These are phyloP conservation scores for Hylodesmum podocarpum DNA, from an alignment of 306 rosid genomes.

Conservation along the genomic window DNA sequence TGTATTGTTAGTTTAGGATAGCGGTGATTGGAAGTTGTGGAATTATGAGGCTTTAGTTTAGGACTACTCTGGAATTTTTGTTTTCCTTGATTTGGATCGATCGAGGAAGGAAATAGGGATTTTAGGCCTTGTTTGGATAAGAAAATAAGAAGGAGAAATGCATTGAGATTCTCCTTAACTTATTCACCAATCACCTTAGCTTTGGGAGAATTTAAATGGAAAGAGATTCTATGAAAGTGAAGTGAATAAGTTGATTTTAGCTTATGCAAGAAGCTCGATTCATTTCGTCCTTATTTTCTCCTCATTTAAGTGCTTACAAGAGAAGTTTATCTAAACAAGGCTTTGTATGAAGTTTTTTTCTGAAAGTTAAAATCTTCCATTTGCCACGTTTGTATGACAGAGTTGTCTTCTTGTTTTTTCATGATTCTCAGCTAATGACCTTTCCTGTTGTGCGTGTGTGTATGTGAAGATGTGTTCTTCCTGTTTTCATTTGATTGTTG, in stretches of 20 bases:
- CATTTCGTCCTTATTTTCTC: no score
- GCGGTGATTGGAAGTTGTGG: not conserved
- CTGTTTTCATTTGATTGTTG: not conserved
- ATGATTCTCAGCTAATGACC: not conserved
- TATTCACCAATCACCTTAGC: no score
- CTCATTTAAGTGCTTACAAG: no score
- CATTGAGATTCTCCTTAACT: no score
- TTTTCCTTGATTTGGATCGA: constrained; percentile 23
- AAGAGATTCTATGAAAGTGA: no score
- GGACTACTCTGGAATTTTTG: not conserved
- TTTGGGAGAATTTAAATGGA: no score
- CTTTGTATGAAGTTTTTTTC: not conserved
- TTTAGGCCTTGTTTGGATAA: no score
- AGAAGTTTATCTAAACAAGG: no score
- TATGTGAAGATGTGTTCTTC: not conserved
- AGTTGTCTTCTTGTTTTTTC: not conserved
- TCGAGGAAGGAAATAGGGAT: no score
- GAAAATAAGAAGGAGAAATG: no score
- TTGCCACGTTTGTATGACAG: not conserved
- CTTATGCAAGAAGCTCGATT: no score
- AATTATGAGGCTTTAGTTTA: not conserved
- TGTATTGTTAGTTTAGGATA: not conserved
- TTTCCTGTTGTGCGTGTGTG: not conserved
- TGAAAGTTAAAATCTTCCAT: not conserved
- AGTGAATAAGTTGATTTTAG: no score